phyloP scores from a whole-genome alignment of 2,329 filamentous ascomycete species.

The Calonectria naviculata region DNA sequence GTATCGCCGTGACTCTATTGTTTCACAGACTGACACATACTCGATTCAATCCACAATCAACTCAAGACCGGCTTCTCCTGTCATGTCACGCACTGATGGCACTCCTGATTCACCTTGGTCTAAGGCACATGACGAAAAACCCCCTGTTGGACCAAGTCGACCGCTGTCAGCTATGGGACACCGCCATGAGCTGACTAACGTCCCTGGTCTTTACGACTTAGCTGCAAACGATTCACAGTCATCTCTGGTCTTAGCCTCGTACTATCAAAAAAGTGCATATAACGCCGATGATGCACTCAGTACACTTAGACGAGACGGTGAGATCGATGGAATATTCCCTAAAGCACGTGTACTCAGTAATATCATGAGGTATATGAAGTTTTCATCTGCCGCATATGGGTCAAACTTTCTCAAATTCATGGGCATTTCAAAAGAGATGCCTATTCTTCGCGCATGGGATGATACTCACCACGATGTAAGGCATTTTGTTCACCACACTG shows the following conservation, averaged over 20 bases:
- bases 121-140: slow-evolving; percentile 28
- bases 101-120: slow-evolving; percentile 35
- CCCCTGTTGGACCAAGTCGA: slow-evolving; percentile 27
- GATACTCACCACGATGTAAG: slow-evolving; percentile 69
- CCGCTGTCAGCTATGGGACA: slow-evolving; percentile 37
- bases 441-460: slow-evolving; percentile 54
- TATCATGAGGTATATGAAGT: slow-evolving; percentile 73
- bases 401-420: slow-evolving; percentile 71
- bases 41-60: slow-evolving; percentile 61
- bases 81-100: slow-evolving; percentile 39
- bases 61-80: slow-evolving; percentile 58
- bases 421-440: slow-evolving; percentile 67
- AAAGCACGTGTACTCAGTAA: slow-evolving; percentile 69
- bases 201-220: slow-evolving; percentile 70
- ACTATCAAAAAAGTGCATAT: slow-evolving; percentile 60
- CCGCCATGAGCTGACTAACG: slow-evolving; percentile 45
- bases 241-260: slow-evolving; percentile 63
- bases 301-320: slow-evolving; percentile 62
- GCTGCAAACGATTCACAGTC: slow-evolving; percentile 66
- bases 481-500: slow-evolving; percentile 72
- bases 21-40: slow-evolving; percentile 67
- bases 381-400: slow-evolving; percentile 75
- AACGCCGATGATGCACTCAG: slow-evolving; percentile 60
- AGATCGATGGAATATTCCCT: slow-evolving; percentile 69
- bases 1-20: slow-evolving; percentile 62